Percentiles rank a stretch among this genome's conserved stretches.
phyloP scores from a whole-genome alignment of 2,329 filamentous ascomycete genomes.

The Diaporthe batatas region DNA sequence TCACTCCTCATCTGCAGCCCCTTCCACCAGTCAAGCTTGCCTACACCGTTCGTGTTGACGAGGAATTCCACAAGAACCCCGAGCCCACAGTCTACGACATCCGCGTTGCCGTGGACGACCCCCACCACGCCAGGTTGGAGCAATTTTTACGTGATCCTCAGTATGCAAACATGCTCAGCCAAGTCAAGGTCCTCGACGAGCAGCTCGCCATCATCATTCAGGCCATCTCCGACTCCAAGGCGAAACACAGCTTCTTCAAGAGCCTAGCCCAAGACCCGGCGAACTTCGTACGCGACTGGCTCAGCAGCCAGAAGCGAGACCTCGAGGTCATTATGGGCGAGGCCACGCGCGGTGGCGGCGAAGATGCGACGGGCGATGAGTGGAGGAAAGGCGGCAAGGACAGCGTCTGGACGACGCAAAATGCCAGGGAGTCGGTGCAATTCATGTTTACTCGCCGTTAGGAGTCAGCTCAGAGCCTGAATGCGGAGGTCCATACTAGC shows the following conservation, averaged over 20 bases:
- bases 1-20: conserved; percentile 81
- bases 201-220: conserved; percentile 87
- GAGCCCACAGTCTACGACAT: conserved; percentile 91
- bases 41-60: conserved; percentile 95
- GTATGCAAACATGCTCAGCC: conserved; percentile 79
- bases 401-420: conserved; percentile 69
- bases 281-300: conserved; percentile 87
- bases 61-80: conserved; percentile 81
- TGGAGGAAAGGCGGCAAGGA: conserved; percentile 73
- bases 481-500: neutral
- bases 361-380: conserved; percentile 71
- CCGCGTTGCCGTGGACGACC: conserved; percentile 85
- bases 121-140: conserved; percentile 76
- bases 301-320: conserved; percentile 91
- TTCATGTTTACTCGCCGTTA: conserved; percentile 59
- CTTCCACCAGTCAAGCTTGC: conserved; percentile 85
- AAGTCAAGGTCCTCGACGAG: conserved; percentile 84
- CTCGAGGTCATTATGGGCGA: conserved; percentile 90
- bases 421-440: conserved; percentile 73
- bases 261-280: conserved; percentile 85
- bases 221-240: conserved; percentile 85
- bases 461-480: neutral
- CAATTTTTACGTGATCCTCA: conserved; percentile 77
- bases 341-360: conserved; percentile 73
- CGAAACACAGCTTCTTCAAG: conserved; percentile 89